Base-by-base conservation (phyloP, 768 basidiomycete species). In the Podaxis pistillaris region DNA sequence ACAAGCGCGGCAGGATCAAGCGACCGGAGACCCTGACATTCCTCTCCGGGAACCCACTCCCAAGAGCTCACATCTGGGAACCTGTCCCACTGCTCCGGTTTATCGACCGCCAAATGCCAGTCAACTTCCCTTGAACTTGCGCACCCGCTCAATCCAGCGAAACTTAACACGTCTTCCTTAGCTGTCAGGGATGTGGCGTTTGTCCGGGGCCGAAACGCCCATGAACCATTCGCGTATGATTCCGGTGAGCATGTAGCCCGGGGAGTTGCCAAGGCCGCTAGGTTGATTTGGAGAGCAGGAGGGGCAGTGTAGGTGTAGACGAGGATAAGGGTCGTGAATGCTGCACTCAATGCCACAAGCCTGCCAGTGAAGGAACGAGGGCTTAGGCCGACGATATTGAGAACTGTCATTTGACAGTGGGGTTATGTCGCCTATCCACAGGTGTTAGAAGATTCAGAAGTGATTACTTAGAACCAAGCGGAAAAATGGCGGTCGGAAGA, bases 21-120 rank as follows among this genome's bases (percentile, higher is more conserved):
- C 12, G 76, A 75, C 11, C 74, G 73, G 36, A 83, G 67, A 1
- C 68, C 68, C 19, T 76, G 68, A 66, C 87, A 88, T 2, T 66
- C 62, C 13, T 74, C 67, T 2, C 79, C 77, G 1, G 86, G 85
- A 0, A 73, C 67, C 88, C 87, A 89, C 55, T 72, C 70, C 71
- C 82, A 88, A 1, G 81, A 79, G 37, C 79, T 74, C 7, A 82
- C 84, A 0, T 66, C 69, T 0, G 87, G 86, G 64, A 86, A 87
- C 60, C 86, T 75, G 61, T 79, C 76, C 74, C 75, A 86, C 30
- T 78, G 75, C 11, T 77, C 76, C 55, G 73, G 67, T 19, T 74
- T 77, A 72, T 87, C 86, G 0, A 81, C 70, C 7, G 78, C 86
- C 26, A 89, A 75, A 69, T 89, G 88, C 88, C 87, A 89, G 62